Evolutionary conservation across 2,329 filamentous ascomycete genomes (phyloP).

Genomic region (Malbranchea zuffiana): DNA sequence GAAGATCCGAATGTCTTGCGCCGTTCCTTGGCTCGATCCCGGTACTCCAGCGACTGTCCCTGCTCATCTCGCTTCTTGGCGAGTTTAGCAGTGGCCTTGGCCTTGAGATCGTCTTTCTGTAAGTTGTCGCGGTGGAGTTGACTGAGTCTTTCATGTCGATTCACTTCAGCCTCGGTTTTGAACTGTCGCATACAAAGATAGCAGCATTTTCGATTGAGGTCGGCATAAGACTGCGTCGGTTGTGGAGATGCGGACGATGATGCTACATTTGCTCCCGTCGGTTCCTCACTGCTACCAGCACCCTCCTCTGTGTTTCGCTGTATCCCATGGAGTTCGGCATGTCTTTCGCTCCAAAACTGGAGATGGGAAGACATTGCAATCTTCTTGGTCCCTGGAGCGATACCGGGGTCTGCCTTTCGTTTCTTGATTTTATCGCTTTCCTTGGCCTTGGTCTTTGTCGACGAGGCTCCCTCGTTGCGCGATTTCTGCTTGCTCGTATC

Average conservation of each 20-base stretch:
- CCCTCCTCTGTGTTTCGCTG: conserved; percentile 19
- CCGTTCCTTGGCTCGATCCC: conserved; percentile 38
- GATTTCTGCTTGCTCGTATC: conserved; percentile 19
- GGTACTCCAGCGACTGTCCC: conserved; percentile 29
- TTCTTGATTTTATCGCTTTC: conserved; percentile 38
- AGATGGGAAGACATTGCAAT: conserved; percentile 52
- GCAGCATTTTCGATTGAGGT: conserved; percentile 48
- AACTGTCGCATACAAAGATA: conserved; percentile 53
- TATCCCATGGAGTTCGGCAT: conserved; percentile 54
- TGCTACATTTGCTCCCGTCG: conserved; percentile 13
- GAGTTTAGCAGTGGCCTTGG: conserved; percentile 32
- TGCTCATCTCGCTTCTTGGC: conserved; percentile 31
- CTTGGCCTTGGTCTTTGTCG: conserved; percentile 25
- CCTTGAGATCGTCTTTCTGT: conserved; percentile 39
- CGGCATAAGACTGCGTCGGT: conserved; percentile 49
- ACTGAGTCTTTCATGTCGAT: conserved; percentile 50
- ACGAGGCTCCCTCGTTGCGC: conserved; percentile 14
- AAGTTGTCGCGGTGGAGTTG: conserved; percentile 47
- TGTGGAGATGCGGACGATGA: conserved; percentile 22
- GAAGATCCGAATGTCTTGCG: conserved; percentile 34
- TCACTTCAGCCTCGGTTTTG: conserved; percentile 44
- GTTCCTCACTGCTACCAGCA: conserved; percentile 20
- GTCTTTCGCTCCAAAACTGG: conserved; percentile 61
- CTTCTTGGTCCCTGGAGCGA: conserved; percentile 28
- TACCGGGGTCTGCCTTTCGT: conserved; percentile 35